These are phyloP conservation scores for Pancytospora philotis DNA, from an alignment of 371 early-diverging fungal species.

Conservation along the genomic window DNA sequence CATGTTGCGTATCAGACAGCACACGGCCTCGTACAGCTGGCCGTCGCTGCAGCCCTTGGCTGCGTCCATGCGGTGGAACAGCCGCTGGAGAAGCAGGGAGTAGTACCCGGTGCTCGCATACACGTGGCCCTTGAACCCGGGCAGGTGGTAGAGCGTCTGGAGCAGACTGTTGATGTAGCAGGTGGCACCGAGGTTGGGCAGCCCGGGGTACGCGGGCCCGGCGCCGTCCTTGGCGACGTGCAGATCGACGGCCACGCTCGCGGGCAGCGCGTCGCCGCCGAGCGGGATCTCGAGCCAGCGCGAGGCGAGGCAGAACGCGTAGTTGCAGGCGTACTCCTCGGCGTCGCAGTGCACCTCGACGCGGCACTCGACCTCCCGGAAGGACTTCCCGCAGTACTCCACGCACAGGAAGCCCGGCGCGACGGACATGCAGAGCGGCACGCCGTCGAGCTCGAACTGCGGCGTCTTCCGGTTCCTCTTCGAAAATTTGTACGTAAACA, in stretches of 20 bases:
- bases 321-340: not conserved
- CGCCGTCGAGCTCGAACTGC: not conserved
- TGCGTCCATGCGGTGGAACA: constrained; percentile 65
- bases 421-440: not conserved
- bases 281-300: not conserved
- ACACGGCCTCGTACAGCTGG: constrained; percentile 19
- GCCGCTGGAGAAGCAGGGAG: constrained; percentile 63
- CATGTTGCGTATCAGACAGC: constrained; percentile 16
- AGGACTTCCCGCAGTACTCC: constrained; percentile 7
- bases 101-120: constrained; percentile 27
- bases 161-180: constrained; percentile 97
- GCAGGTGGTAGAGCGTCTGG: constrained; percentile 87
- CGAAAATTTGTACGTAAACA: constrained; percentile 9
- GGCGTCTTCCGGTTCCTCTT: not conserved
- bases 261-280: not conserved
- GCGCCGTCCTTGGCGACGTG: not conserved
- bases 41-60: not conserved
- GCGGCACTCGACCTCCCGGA: not conserved
- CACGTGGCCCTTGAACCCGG: constrained; percentile 70
- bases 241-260: not conserved
- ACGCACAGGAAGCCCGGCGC: not conserved
- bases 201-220: constrained; percentile 60
- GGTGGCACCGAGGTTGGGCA: constrained; percentile 93
- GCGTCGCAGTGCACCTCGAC: not conserved
- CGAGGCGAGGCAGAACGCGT: not conserved